Percentiles rank a stretch among this genome's conserved stretches.
phyloP scores from a whole-genome alignment of 2,329 filamentous ascomycete genomes.

The Xylariaceae sp. region DNA sequence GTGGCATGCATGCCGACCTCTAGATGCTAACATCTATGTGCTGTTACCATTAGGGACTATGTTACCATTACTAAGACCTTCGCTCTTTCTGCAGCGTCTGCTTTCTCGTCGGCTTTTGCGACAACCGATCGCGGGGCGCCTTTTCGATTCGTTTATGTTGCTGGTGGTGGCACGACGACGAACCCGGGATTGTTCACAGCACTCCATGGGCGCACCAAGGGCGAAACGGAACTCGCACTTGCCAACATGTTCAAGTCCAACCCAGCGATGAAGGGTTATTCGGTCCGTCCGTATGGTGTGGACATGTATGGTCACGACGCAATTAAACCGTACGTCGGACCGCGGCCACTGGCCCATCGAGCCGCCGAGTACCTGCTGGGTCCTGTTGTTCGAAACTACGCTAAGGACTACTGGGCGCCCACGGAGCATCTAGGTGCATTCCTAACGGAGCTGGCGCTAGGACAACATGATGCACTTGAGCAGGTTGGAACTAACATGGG shows the following conservation, averaged over 20 bases:
- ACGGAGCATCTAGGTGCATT: not conserved
- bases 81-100: not conserved
- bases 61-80: not conserved
- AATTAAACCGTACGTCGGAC: not conserved
- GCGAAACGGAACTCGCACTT: not conserved
- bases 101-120: not conserved
- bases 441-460: not conserved
- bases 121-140: not conserved
- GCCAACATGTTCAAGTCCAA: not conserved
- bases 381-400: not conserved
- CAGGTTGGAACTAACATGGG: not conserved
- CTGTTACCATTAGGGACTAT: not conserved
- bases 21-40: not conserved
- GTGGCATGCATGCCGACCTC: not conserved
- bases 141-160: conserved; percentile 1
- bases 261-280: not conserved
- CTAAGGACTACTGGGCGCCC: not conserved
- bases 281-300: not conserved
- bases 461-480: not conserved
- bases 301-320: not conserved
- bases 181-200: conserved; percentile 1
- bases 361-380: not conserved
- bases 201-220: not conserved
- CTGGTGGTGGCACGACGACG: not conserved
- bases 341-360: not conserved